phyloP scores from a whole-genome alignment of 2,329 filamentous ascomycete species.

The Colletotrichum sidae region DNA sequence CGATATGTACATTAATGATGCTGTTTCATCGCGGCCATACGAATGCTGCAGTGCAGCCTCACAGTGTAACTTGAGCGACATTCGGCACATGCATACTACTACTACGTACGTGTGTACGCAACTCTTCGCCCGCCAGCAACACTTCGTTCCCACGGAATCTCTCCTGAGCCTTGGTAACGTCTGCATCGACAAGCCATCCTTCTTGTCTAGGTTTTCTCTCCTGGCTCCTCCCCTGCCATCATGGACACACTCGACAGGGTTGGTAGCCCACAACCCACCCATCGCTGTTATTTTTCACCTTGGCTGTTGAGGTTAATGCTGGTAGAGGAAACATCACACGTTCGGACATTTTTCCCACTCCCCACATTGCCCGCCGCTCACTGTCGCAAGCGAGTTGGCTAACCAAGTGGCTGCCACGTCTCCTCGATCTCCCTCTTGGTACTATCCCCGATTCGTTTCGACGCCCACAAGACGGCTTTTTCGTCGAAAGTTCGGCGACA shows the following conservation, averaged over 20 bases:
- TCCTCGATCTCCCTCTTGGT: background rate
- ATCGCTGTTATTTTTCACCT: constrained; percentile 10
- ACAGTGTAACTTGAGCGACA: too few species aligned
- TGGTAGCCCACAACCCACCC: constrained; percentile 22
- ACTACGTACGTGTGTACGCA: too few species aligned
- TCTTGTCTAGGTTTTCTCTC: background rate
- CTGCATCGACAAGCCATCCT: constrained; percentile 2
- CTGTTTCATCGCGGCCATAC: too few species aligned
- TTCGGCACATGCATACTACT: too few species aligned
- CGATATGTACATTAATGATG: too few species aligned
- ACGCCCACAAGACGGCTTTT: constrained; percentile 27
- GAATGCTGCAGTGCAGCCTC: too few species aligned
- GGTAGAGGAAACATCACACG: constrained; percentile 32
- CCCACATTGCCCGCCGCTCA: background rate
- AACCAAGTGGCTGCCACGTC: constrained; percentile 2
- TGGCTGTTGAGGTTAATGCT: constrained; percentile 17
- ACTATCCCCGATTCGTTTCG: constrained; percentile 28
- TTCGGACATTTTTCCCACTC: constrained; percentile 32
- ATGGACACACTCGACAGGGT: constrained; percentile 14
- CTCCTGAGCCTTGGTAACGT: constrained; percentile 1
- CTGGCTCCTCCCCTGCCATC: constrained; percentile 8
- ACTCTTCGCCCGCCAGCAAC: too few species aligned
- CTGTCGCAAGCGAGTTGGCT: background rate
- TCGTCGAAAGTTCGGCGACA: constrained; percentile 30
- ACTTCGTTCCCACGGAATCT: too few species aligned